Base-by-base conservation (phyloP, 1,284 basidiomycete genomes). In the Phlebopus sp. region DNA sequence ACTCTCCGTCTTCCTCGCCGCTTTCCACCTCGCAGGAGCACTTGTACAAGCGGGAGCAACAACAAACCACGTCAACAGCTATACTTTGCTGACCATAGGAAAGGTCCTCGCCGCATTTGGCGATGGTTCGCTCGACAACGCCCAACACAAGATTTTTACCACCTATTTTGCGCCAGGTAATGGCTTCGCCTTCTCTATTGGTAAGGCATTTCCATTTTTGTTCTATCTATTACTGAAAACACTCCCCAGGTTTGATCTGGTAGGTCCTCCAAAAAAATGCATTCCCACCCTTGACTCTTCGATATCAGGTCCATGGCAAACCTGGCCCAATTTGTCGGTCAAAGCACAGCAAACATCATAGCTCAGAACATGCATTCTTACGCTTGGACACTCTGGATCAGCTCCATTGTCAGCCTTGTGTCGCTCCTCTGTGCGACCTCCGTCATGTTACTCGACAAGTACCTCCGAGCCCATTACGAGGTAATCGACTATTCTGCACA, bases 101-200 rank as follows among this genome's bases (percentile, higher is more conserved):
- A 74, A 74, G 52, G 69, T 74, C 14, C 56, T 75, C 27, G 71
- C 72, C 3, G 72, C 72, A 10, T 69, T 75, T 47, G 72, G 73
- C 3, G 72, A 73, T 53, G 71, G 73, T 14, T 72, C 70, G 30
- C 56, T 75, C 27, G 73, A 75, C 56, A 75, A 74, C 49, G 73
- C 72, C 6, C 73, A 75, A 55, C 73, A 75, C 52, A 63, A 72
- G 25, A 73, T 75, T 27, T 73, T 75, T 58, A 69, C 72, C 27
- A 74, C 73, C 2, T 75, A 75, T 55, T 74, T 75, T 45, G 70
- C 69, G 1, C 70, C 71, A 10, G 73, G 73, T 14, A 60, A 62
- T 25, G 73, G 73, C 14, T 71, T 71, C 43, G 73, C 69, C 11
- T 70, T 70, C 55, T 71, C 70, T 18, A 71, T 73, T 45, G 69